These are phyloP conservation scores for Silene noctiflora DNA, from an alignment of 179 eudicot genomes.

Conservation along the genomic window DNA sequence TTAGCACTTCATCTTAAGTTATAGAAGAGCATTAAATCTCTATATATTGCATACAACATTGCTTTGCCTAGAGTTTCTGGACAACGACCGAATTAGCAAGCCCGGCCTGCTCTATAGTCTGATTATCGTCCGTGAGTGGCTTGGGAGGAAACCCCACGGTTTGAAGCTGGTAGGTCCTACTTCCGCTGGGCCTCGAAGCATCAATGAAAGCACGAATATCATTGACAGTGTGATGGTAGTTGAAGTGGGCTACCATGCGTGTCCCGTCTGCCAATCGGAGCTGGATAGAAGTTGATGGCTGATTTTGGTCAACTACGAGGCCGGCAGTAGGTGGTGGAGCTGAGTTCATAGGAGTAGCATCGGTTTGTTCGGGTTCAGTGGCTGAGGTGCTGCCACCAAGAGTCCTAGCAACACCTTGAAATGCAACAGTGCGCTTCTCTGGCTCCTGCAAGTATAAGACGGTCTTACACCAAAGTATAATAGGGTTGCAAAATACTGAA, in stretches of 20 bases:
- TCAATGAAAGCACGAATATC: slow-evolving; percentile 54
- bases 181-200: slow-evolving; percentile 47
- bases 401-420: slow-evolving; percentile 68
- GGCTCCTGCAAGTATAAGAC: slow-evolving; percentile 44
- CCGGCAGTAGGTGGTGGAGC: slow-evolving; percentile 33
- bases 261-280: slow-evolving; percentile 53
- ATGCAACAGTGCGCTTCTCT: slow-evolving; percentile 39
- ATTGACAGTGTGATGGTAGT: slow-evolving; percentile 47
- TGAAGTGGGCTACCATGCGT: slow-evolving; percentile 45
- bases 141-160: slow-evolving; percentile 54
- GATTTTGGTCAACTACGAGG: slow-evolving; percentile 33
- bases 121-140: slow-evolving; percentile 38
- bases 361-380: slow-evolving; percentile 29
- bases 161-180: slow-evolving; percentile 45
- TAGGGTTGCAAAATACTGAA: neutral
- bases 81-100: slow-evolving; percentile 50
- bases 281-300: slow-evolving; percentile 50
- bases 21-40: slow-evolving; percentile 11
- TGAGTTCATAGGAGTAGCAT: slow-evolving; percentile 27
- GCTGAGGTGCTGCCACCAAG: slow-evolving; percentile 44
- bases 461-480: too few species aligned
- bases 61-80: slow-evolving; percentile 37
- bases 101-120: slow-evolving; percentile 52
- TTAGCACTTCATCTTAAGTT: slow-evolving; percentile 15
- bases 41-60: slow-evolving; percentile 16